phyloP scores from a whole-genome alignment of 305 asterid species.

The Fraxinus dipetala region DNA sequence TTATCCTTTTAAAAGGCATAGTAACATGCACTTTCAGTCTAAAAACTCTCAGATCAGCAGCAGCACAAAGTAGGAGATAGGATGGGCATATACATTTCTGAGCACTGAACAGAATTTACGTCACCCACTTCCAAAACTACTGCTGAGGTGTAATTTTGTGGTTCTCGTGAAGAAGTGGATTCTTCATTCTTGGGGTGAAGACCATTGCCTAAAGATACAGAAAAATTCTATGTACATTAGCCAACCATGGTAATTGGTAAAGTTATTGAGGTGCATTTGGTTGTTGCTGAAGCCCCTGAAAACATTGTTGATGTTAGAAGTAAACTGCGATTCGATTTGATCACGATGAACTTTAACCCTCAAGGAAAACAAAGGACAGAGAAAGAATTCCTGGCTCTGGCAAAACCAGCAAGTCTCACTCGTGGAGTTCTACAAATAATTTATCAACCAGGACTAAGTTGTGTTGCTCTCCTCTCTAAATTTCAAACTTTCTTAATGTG shows the following conservation, averaged over 20 bases:
- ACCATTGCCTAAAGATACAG: background rate
- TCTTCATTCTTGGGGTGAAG: background rate
- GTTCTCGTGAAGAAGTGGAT: background rate
- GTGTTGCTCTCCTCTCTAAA: background rate
- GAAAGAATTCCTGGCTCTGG: background rate
- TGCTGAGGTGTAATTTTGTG: background rate
- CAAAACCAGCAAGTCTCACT: background rate
- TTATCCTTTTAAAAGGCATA: background rate
- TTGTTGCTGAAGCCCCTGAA: background rate
- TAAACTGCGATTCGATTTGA: background rate
- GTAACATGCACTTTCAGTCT: background rate
- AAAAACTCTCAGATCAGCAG: background rate
- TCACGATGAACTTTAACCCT: background rate
- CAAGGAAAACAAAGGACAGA: background rate
- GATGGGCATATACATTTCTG: background rate
- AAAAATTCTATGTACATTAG: background rate
- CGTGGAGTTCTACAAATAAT: background rate
- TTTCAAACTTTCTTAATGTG: background rate
- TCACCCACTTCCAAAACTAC: background rate
- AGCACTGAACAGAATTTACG: background rate
- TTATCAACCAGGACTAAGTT: background rate
- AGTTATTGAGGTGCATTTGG: background rate
- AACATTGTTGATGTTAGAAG: background rate
- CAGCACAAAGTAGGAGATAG: background rate
- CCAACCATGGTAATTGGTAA: background rate